A percentile compares a stretch with the other conserved stretches of the same genome.
Conservation (phyloP, 2,329 filamentous ascomycete genomes). For the Diaporthe aspalathi region DNA sequence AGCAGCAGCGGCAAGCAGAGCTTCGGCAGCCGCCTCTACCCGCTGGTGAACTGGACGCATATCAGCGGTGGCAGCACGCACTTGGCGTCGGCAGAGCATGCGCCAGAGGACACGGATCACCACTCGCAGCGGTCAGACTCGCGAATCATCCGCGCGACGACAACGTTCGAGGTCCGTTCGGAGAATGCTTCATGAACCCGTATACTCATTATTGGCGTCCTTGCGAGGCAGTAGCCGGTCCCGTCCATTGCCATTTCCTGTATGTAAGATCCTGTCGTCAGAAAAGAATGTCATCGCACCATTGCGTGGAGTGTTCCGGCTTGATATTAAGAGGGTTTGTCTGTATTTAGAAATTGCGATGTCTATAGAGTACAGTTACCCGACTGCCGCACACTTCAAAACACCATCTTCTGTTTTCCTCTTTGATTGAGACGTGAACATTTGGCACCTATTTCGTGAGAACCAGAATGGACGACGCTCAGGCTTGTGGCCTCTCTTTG, state of each 20-base stretch:
- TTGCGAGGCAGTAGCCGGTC: background rate
- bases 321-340: background rate
- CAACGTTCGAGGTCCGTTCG: slow-evolving; percentile 7
- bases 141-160: slow-evolving; percentile 11
- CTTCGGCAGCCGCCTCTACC: background rate
- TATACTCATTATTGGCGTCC: background rate
- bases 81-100: background rate
- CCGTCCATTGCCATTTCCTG: background rate
- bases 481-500: too few species aligned
- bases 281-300: background rate
- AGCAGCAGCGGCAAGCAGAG: slow-evolving; percentile 9
- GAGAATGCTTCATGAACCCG: background rate
- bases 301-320: background rate
- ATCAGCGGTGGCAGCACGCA: background rate
- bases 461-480: too few species aligned
- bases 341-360: background rate
- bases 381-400: too few species aligned
- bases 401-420: too few species aligned
- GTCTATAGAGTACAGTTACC: background rate
- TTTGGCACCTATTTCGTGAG: too few species aligned
- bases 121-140: slow-evolving; percentile 13
- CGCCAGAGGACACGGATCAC: background rate
- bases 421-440: too few species aligned
- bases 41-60: background rate
- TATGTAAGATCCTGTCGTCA: background rate